These are phyloP conservation scores for Mallotus japonicus DNA, from an alignment of 441 rosid genomes.

Conservation along the genomic window DNA sequence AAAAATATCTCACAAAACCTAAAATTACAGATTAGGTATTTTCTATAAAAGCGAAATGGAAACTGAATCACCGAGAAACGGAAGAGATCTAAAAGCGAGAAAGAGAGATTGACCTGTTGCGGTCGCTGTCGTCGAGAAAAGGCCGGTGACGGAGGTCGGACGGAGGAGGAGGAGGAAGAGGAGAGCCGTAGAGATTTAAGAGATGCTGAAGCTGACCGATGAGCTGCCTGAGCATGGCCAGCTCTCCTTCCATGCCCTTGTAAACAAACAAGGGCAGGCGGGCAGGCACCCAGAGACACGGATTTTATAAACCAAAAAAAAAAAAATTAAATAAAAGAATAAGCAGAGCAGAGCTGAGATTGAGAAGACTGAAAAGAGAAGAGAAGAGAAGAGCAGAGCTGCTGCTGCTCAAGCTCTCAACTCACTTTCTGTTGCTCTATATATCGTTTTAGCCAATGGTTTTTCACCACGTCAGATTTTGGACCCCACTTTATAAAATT, in stretches of 20 bases:
- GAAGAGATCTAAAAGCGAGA: slow-evolving; percentile 24
- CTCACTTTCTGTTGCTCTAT: slow-evolving; percentile 7
- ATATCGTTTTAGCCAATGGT: slow-evolving; percentile 30
- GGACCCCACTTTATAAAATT: slow-evolving; percentile 23
- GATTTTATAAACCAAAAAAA: background rate
- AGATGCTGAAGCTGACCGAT: slow-evolving; percentile 92
- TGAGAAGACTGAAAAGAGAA: background rate
- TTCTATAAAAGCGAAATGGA: background rate
- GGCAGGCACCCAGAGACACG: no score
- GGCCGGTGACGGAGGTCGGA: slow-evolving; percentile 35
- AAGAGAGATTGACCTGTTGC: slow-evolving; percentile 31
- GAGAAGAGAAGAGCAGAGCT: slow-evolving; percentile 5
- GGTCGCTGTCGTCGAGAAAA: slow-evolving; percentile 30
- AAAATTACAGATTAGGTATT: background rate
- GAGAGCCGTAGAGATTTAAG: slow-evolving; percentile 67
- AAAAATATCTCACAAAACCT: no score
- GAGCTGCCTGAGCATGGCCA: slow-evolving; percentile 96
- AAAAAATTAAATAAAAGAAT: background rate
- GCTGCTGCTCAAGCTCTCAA: background rate
- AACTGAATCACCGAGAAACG: slow-evolving; percentile 4
- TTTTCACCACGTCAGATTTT: slow-evolving; percentile 35
- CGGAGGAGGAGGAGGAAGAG: slow-evolving; percentile 35
- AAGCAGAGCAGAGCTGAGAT: no score
- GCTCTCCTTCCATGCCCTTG: slow-evolving; percentile 74
- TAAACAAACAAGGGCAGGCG: no score